Evolutionary conservation across 2,329 filamentous ascomycete species (phyloP).

Genomic region (Juglanconis sp.): DNA sequence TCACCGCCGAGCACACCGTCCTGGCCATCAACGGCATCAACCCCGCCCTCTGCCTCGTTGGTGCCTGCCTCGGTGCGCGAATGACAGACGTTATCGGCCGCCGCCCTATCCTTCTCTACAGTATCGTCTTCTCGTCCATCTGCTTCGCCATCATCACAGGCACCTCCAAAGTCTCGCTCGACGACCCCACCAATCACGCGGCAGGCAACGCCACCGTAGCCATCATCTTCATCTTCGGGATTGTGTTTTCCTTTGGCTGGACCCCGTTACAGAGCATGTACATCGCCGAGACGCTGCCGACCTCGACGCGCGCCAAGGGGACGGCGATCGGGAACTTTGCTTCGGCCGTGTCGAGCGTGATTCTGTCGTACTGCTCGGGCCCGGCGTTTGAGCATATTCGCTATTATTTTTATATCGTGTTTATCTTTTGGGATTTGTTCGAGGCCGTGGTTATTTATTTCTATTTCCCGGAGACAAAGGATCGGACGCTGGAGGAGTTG

Average conservation of each 20-base stretch:
- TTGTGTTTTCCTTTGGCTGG: conserved; percentile 4
- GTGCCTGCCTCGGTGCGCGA: neutral
- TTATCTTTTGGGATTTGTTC: conserved; percentile 26
- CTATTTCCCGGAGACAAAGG: conserved; percentile 24
- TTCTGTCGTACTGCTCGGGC: conserved; percentile 34
- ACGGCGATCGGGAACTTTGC: neutral
- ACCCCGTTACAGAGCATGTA: conserved; percentile 5
- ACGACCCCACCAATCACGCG: neutral
- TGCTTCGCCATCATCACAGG: neutral
- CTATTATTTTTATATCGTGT: conserved; percentile 27
- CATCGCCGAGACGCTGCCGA: conserved; percentile 3
- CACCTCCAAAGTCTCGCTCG: neutral
- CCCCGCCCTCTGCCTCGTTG: conserved; percentile 23
- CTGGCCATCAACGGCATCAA: conserved; percentile 29
- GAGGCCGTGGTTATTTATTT: conserved; percentile 27
- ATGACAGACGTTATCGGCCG: neutral
- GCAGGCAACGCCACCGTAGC: neutral
- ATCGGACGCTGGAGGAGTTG: conserved; percentile 18
- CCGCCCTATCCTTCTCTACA: neutral
- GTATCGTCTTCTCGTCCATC: neutral
- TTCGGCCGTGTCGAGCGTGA: conserved; percentile 13
- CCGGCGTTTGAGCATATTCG: conserved; percentile 28
- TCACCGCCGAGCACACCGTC: conserved; percentile 12
- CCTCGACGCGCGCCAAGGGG: neutral
- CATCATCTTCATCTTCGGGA: conserved; percentile 1